Evolutionary conservation across 1,139 yeast genomes (phyloP).

Genomic region (Lodderomyces margitis): DNA sequence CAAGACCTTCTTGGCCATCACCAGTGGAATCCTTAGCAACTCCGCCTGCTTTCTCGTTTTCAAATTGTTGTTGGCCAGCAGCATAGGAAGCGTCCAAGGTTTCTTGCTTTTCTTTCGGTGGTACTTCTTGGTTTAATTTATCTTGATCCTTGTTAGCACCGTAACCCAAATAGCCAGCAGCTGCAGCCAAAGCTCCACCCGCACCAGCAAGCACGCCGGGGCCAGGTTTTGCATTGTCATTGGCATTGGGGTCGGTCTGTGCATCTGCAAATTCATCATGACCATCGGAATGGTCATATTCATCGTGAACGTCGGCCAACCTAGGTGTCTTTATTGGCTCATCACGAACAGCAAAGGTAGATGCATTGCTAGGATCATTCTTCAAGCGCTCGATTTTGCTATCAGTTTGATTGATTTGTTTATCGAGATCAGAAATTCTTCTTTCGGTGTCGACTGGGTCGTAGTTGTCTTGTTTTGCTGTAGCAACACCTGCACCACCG

Average conservation of each 20-base stretch:
- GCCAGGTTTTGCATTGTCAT: conserved; percentile 8
- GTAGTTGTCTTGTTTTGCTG: conserved; percentile 5
- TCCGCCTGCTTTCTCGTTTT: not conserved
- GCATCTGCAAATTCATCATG: conserved; percentile 4
- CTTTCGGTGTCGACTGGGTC: conserved; percentile 8
- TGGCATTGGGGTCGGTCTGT: conserved; percentile 7
- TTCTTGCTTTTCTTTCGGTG: conserved; percentile 6
- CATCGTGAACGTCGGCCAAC: conserved; percentile 11
- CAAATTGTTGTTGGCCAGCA: conserved; percentile 8
- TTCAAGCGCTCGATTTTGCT: conserved; percentile 10
- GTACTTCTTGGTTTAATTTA: conserved; percentile 2
- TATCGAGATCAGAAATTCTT: conserved; percentile 14
- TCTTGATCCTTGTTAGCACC: conserved; percentile 3
- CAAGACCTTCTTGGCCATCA: conserved; percentile 7
- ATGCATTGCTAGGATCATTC: conserved; percentile 15
- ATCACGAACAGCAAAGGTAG: conserved; percentile 19
- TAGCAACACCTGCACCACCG: conserved; percentile 9
- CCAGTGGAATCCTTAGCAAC: not conserved
- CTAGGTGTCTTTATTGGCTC: conserved; percentile 17
- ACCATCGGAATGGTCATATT: conserved; percentile 4
- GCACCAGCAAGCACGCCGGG: conserved; percentile 15
- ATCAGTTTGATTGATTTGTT: conserved; percentile 12
- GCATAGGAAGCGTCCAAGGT: conserved; percentile 8
- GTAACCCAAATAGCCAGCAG: conserved; percentile 14
- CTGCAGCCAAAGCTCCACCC: conserved; percentile 14